Conservation (phyloP, 2,329 filamentous ascomycete genomes). For the Akanthomyces uredinophilus region DNA sequence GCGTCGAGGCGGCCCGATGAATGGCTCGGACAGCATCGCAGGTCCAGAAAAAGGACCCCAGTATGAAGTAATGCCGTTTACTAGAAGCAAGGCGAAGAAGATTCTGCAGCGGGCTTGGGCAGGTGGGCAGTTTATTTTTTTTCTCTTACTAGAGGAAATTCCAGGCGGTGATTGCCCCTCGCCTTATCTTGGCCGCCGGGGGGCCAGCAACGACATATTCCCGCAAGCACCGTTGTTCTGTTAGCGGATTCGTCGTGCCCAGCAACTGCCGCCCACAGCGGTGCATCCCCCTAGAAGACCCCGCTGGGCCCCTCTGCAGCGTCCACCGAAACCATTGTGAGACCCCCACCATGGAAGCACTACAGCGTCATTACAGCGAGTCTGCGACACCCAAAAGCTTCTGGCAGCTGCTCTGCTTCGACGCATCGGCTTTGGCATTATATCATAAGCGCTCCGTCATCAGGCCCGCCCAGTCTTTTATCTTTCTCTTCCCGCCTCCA, state of each 20-base stretch:
- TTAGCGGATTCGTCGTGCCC: not conserved
- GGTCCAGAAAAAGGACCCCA: not conserved
- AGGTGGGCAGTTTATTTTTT: no score
- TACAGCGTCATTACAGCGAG: constrained; percentile 1
- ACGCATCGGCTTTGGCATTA: constrained; percentile 1
- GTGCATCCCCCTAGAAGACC: not conserved
- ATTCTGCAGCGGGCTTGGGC: not conserved
- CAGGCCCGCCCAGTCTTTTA: constrained; percentile 4
- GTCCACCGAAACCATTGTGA: not conserved
- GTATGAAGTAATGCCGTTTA: not conserved
- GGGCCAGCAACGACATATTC: not conserved
- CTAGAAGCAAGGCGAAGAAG: not conserved
- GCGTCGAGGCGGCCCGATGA: not conserved
- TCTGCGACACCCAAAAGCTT: not conserved
- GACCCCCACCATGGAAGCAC: not conserved
- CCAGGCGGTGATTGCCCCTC: not conserved
- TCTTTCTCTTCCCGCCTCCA: constrained; percentile 13
- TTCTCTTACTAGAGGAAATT: no score
- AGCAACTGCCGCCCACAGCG: not conserved
- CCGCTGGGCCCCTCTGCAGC: not conserved
- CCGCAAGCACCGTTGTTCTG: not conserved
- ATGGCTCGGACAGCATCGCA: not conserved
- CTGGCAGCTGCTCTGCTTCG: not conserved
- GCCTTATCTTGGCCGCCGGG: not conserved
- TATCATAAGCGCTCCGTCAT: constrained; percentile 13